Conservation (phyloP, 768 basidiomycete genomes). For the Tulasnella sp. region DNA sequence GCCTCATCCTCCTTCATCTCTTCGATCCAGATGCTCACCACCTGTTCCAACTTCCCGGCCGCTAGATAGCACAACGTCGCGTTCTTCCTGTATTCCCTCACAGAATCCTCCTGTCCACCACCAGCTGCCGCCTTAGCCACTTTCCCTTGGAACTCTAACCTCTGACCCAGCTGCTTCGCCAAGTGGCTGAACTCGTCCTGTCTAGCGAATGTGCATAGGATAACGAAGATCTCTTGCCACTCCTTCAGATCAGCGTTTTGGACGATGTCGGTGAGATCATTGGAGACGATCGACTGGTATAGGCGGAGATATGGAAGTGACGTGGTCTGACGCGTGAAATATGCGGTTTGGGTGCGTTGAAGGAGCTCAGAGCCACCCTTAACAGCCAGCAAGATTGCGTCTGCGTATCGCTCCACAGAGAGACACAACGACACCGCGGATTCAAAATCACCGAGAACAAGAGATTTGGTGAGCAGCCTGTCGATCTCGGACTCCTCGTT, state of each 20-base stretch:
- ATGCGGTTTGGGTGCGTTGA: slow-evolving; percentile 79
- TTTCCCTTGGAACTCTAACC: slow-evolving; percentile 77
- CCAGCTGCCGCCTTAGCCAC: slow-evolving; percentile 42
- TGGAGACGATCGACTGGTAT: slow-evolving; percentile 86
- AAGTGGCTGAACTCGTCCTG: slow-evolving; percentile 77
- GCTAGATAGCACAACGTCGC: slow-evolving; percentile 92
- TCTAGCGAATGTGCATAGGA: slow-evolving; percentile 86
- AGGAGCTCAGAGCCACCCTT: slow-evolving; percentile 83
- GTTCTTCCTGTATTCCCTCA: slow-evolving; percentile 58
- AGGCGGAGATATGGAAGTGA: slow-evolving; percentile 79
- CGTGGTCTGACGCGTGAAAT: slow-evolving; percentile 74
- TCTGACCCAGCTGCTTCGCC: slow-evolving; percentile 81
- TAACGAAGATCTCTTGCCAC: slow-evolving; percentile 95
- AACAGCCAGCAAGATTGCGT: slow-evolving; percentile 87
- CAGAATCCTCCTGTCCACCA: slow-evolving; percentile 33
- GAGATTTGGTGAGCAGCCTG: slow-evolving; percentile 76
- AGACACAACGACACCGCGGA: slow-evolving; percentile 87
- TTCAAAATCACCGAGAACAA: slow-evolving; percentile 92
- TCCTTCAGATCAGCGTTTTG: slow-evolving; percentile 91
- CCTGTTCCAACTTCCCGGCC: slow-evolving; percentile 73
- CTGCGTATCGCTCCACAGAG: slow-evolving; percentile 79
- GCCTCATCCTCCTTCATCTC: slow-evolving; percentile 82
- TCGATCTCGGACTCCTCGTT: slow-evolving; percentile 78
- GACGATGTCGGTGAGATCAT: slow-evolving; percentile 87
- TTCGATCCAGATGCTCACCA: slow-evolving; percentile 85